phyloP scores from a whole-genome alignment of 73 alveolate species.

The Paramecium sexaurelia region DNA sequence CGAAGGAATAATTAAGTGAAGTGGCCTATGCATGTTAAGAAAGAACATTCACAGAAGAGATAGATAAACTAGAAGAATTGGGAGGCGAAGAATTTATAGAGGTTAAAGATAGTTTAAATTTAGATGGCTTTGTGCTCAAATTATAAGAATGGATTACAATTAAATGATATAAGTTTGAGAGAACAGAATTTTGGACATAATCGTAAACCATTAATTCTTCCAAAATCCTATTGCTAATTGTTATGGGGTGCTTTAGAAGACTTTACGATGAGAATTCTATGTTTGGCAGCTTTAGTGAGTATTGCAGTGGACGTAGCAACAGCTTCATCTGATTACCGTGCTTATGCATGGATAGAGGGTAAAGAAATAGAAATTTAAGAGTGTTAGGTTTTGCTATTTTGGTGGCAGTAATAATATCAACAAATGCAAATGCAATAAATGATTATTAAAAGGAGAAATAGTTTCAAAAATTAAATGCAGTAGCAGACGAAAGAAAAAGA shows the following conservation, averaged over 20 bases:
- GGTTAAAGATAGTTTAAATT: background rate
- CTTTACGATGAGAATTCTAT: slow-evolving; percentile 88
- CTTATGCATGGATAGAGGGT: slow-evolving; percentile 93
- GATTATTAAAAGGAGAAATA: slow-evolving; percentile 86
- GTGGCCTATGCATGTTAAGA: slow-evolving; percentile 67
- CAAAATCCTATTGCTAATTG: slow-evolving; percentile 51
- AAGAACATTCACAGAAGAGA: slow-evolving; percentile 71
- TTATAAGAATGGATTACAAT: background rate
- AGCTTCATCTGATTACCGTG: slow-evolving; percentile 78
- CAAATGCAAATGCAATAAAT: slow-evolving; percentile 87
- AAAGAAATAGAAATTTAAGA: background rate
- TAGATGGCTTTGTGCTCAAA: background rate
- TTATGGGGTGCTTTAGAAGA: slow-evolving; percentile 93
- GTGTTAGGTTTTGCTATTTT: slow-evolving; percentile 88
- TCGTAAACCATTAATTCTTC: slow-evolving; percentile 15
- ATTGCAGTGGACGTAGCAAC: slow-evolving; percentile 91
- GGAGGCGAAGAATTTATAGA: slow-evolving; percentile 65
- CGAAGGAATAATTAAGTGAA: slow-evolving; percentile 20
- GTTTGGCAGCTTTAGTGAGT: slow-evolving; percentile 94
- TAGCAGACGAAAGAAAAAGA: slow-evolving; percentile 63
- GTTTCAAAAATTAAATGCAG: slow-evolving; percentile 70
- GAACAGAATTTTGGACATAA: slow-evolving; percentile 59
- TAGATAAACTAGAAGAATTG: slow-evolving; percentile 56
- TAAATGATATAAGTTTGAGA: slow-evolving; percentile 1
- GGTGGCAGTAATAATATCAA: slow-evolving; percentile 89